A percentile compares a stretch with the other conserved stretches of the same genome.
Conservation (phyloP, 345 rosid species). For the Boechera retrofracta region DNA sequence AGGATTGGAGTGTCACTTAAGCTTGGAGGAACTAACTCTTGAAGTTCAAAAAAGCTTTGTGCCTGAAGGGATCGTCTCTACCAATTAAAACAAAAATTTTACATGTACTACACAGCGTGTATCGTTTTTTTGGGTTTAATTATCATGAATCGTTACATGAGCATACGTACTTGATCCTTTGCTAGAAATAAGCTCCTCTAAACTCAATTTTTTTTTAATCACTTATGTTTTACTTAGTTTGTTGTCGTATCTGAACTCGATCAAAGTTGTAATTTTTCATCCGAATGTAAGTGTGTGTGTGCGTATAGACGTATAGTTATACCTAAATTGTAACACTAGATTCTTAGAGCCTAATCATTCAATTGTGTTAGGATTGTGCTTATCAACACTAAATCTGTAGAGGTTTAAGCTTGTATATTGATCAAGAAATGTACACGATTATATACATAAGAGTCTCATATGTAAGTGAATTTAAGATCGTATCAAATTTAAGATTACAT, state of each 20-base stretch:
- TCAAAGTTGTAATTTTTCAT: constrained; percentile 29
- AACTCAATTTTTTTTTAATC: background rate
- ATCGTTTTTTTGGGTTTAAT: constrained; percentile 12
- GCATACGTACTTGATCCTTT: constrained; percentile 36
- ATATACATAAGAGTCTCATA: background rate
- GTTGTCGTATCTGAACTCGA: constrained; percentile 17
- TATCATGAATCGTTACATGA: constrained; percentile 19
- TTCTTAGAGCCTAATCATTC: background rate
- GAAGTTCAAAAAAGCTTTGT: constrained; percentile 81
- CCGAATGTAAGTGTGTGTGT: background rate
- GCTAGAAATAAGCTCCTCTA: constrained; percentile 33
- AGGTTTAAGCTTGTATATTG: background rate
- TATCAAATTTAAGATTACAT: background rate
- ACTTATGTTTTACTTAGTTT: constrained; percentile 1
- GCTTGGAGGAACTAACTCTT: constrained; percentile 86
- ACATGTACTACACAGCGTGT: constrained; percentile 1
- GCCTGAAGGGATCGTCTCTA: constrained; percentile 35
- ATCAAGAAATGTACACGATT: background rate
- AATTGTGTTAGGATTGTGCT: background rate
- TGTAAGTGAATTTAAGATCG: background rate
- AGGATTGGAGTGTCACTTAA: constrained; percentile 75
- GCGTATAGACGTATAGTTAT: too few relatives aligned
- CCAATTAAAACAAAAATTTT: constrained; percentile 14
- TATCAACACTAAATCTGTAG: background rate
- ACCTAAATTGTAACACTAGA: background rate